A percentile compares a stretch with the other conserved stretches of the same genome.
Conservation (phyloP, 1,139 yeast genomes). For the Sugiyamaella xylanicola region DNA sequence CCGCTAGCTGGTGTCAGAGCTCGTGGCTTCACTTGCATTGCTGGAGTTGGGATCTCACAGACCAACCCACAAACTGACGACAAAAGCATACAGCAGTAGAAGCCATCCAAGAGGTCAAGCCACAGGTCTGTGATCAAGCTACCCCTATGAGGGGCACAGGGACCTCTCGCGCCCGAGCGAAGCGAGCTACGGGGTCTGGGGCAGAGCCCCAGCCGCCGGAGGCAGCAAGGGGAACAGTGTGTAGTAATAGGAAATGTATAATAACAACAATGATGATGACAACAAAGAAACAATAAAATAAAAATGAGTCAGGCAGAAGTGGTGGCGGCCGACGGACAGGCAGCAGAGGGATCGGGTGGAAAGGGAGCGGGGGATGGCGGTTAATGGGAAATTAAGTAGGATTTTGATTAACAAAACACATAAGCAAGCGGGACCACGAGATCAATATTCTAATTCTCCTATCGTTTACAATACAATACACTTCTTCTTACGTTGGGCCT, state of each 20-base stretch:
- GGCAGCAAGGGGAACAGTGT: not conserved
- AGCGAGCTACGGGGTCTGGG: slow-evolving; percentile 4
- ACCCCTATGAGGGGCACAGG: too few species aligned
- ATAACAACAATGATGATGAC: not conserved
- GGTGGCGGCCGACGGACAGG: not conserved
- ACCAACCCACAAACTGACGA: too few species aligned
- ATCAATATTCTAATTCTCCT: not conserved
- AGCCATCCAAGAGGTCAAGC: too few species aligned
- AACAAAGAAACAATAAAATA: slow-evolving; percentile 1
- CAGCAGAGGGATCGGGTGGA: not conserved
- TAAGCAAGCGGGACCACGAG: slow-evolving; percentile 4
- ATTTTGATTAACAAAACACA: not conserved
- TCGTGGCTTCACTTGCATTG: too few species aligned
- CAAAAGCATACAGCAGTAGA: too few species aligned
- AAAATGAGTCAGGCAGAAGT: not conserved
- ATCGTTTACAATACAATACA: slow-evolving; percentile 58
- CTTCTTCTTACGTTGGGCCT: slow-evolving; percentile 43
- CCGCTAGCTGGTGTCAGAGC: too few species aligned
- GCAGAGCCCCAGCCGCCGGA: slow-evolving; percentile 6
- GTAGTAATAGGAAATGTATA: not conserved
- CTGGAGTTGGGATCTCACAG: too few species aligned
- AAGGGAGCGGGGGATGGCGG: not conserved
- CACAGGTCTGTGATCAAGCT: too few species aligned
- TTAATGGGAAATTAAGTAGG: not conserved
- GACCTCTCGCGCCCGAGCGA: too few species aligned